phyloP scores from a whole-genome alignment of 2,329 filamentous ascomycete species.

The Colletotrichum cereale region DNA sequence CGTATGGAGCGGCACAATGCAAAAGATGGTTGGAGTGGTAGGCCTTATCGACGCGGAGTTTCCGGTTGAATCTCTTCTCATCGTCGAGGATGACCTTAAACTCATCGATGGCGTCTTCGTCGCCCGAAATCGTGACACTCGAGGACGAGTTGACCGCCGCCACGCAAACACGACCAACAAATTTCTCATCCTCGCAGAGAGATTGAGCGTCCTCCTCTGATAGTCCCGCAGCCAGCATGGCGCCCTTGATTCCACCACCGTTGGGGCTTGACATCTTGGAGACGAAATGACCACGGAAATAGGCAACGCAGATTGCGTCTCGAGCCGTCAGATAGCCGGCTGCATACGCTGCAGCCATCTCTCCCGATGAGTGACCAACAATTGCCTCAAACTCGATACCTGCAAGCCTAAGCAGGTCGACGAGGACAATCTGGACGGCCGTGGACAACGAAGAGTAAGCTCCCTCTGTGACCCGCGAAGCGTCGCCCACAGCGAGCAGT shows the following conservation, averaged over 20 bases:
- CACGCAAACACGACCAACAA: background rate
- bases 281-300: conserved; percentile 41
- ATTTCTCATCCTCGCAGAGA: background rate
- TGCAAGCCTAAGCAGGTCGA: conserved; percentile 46
- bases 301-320: conserved; percentile 46
- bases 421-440: conserved; percentile 44
- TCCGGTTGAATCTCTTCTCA: conserved; percentile 40
- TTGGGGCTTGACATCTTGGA: no score
- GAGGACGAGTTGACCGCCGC: conserved; percentile 44
- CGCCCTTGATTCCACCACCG: no score
- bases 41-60: conserved; percentile 45
- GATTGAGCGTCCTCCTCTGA: no score
- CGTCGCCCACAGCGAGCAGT: conserved; percentile 37
- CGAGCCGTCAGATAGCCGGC: conserved; percentile 53
- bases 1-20: background rate
- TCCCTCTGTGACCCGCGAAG: conserved; percentile 42
- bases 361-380: conserved; percentile 63
- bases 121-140: conserved; percentile 46
- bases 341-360: conserved; percentile 64
- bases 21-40: conserved; percentile 48
- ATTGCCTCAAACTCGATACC: conserved; percentile 52
- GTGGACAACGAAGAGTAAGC: conserved; percentile 29
- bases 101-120: conserved; percentile 45
- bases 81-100: conserved; percentile 42
- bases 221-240: no score